Evolutionary conservation across 495 filamentous ascomycete genomes (phyloP), one percentile per base, ranked within the genome.

Genomic region (Astrocystis sublimbata): DNA sequence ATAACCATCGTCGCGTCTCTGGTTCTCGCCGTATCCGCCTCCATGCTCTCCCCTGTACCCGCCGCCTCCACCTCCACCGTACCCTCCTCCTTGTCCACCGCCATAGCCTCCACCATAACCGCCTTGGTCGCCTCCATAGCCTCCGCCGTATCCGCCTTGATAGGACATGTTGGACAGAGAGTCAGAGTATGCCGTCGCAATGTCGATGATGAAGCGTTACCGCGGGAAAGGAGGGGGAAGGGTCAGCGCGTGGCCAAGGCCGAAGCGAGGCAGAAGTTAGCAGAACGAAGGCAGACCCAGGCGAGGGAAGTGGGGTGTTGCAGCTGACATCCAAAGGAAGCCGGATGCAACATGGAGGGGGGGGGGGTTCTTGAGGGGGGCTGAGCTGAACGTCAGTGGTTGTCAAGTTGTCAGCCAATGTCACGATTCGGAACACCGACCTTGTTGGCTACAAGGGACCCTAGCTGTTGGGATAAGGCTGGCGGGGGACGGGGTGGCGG

Each of bases 101-200:
- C n/a, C 24, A 15, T 58, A 58, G 8, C 51, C 51, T 2, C 51
- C 54, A 19, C 24, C 53, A n/a, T 59, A 35, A 15, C 63, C 58
- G 9, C 63, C 67, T 46, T 65, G 61, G 4, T 46, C 35, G 19
- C n/a, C 35, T 9, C 52, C 56, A 19, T 59, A 59, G 21, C 52
- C 52, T 7, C 53, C 55, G 31, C 55, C 55, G 41, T 51, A 51
- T 15, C 46, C 45, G 45, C 46, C 58, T 36, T 61, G 58, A 53
- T 61, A 53, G 26, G 58, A 38, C 58, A 61, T 61, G 1, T 26
- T 58, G 2, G 26, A 13, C 4, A 40, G 21, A 52, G 49, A 33
- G 17, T 7, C n/a, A 13, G 26, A 47, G 13, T 45, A 46, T 30
- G 24, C 6, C 19, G 46, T 24, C 12, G 30, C 15, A 47, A 47